Evolutionary conservation across 2,329 filamentous ascomycete genomes (phyloP), one percentile per base, ranked within the genome.

Genomic region (Beauveria brongniartii): DNA sequence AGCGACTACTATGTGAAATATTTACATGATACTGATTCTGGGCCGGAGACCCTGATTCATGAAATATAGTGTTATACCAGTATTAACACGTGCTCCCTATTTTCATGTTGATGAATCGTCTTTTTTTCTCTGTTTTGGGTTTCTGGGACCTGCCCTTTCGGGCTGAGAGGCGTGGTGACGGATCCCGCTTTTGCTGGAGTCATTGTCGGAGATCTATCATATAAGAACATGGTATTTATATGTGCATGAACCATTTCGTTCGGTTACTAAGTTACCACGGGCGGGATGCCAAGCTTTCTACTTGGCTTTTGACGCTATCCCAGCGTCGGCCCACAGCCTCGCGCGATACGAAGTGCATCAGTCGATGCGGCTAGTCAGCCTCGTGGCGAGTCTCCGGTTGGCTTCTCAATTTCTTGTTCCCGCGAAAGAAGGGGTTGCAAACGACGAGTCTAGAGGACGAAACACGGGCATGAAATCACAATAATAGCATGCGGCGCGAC

Each of bases 221-320:
- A 16, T 37, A 37, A 14, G 12, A 37, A 37, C 12, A 37, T 37
- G 34, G 34, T 16, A 37, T 37, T 16, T 37, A 37, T 37, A 14
- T 37, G 34, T 37, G 34, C 12, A 37, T 37, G 12, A 37, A 37
- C 34, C 14, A 5, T 16, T n/a, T 26, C 20, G 20, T 20, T 37
- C 3, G 14, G 34, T 14, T 34, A 9, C 30, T 2, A 34, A 30
- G 28, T 10, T 10, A 22, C 14, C n/a, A 26, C 9, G 12, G 34
- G 18, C 30, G 9, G 22, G 20, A 44, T 44, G 56, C 46, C 56
- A 59, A 59, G 56, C 56, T 44, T 58, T 52, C 37, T 34, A 24
- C 46, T 52, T 44, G 56, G 37, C 46, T 44, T 59, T 28, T 43
- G 37, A 59, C 56, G 56, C 56, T 59, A 59, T 59, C 28, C 55